A percentile compares a stretch with the other conserved stretches of the same genome.
phyloP scores from a whole-genome alignment of 1,139 yeast species.

The Candida sp. region DNA sequence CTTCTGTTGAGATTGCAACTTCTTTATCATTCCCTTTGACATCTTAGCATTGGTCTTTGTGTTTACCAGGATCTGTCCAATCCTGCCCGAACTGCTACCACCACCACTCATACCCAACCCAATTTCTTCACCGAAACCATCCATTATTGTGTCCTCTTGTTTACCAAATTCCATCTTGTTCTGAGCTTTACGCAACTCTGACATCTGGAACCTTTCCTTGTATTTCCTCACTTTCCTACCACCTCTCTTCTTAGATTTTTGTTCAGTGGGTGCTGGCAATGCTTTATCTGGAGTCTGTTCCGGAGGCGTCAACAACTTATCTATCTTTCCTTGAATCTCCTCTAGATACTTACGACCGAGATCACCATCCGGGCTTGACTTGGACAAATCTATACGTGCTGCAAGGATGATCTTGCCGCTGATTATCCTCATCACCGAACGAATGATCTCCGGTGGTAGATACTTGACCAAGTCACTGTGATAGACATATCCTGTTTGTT shows the following conservation, averaged over 20 bases:
- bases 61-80: slow-evolving; percentile 42
- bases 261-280: slow-evolving; percentile 81
- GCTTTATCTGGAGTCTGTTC: slow-evolving; percentile 72
- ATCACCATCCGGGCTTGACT: slow-evolving; percentile 51
- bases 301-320: slow-evolving; percentile 81
- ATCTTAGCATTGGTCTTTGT: slow-evolving; percentile 53
- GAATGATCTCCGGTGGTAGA: slow-evolving; percentile 62
- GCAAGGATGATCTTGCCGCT: slow-evolving; percentile 85
- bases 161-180: slow-evolving; percentile 86
- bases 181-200: slow-evolving; percentile 83
- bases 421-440: slow-evolving; percentile 77
- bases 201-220: slow-evolving; percentile 80
- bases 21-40: slow-evolving; percentile 54
- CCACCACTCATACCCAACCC: slow-evolving; percentile 78
- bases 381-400: slow-evolving; percentile 73
- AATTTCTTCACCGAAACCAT: slow-evolving; percentile 77
- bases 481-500: slow-evolving; percentile 67
- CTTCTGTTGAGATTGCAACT: slow-evolving; percentile 32
- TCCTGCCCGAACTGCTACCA: slow-evolving; percentile 29
- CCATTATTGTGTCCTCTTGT: slow-evolving; percentile 64
- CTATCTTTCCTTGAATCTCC: slow-evolving; percentile 68
- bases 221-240: slow-evolving; percentile 81
- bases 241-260: slow-evolving; percentile 82
- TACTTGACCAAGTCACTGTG: slow-evolving; percentile 54
- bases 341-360: slow-evolving; percentile 61